phyloP scores from a whole-genome alignment of 179 eudicot genomes.

The Corrigiola litoralis region DNA sequence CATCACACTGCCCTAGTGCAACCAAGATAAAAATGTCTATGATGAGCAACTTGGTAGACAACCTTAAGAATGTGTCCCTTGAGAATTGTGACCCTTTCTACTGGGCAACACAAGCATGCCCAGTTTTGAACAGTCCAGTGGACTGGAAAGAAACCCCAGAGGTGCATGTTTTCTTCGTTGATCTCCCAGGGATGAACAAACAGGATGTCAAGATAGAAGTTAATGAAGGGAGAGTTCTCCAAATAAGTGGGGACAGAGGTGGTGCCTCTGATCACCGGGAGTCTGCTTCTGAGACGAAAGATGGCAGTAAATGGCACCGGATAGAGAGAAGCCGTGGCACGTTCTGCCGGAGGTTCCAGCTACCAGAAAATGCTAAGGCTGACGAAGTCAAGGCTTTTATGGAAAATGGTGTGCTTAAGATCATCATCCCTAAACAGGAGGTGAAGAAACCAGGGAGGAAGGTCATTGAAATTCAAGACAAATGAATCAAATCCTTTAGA shows the following conservation, averaged over 20 bases:
- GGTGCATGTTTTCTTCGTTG: slow-evolving; percentile 25
- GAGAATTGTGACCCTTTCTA: slow-evolving; percentile 1
- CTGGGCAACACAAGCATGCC: slow-evolving; percentile 14
- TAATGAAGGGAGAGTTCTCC: slow-evolving; percentile 9
- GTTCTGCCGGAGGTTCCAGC: slow-evolving; percentile 38
- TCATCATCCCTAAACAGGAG: slow-evolving; percentile 32
- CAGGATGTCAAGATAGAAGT: slow-evolving; percentile 27
- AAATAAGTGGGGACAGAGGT: slow-evolving; percentile 20
- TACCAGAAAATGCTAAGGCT: slow-evolving; percentile 40
- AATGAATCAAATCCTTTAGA: too few species aligned
- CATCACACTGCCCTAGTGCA: neutral
- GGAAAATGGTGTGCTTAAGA: slow-evolving; percentile 51
- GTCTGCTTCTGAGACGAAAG: neutral
- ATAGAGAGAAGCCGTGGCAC: slow-evolving; percentile 44
- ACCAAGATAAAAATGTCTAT: neutral
- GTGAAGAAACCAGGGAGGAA: slow-evolving; percentile 27
- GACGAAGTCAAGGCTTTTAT: slow-evolving; percentile 38
- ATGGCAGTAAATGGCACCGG: slow-evolving; percentile 40
- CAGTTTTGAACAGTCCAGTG: slow-evolving; percentile 9
- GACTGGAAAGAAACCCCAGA: slow-evolving; percentile 35
- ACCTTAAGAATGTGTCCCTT: slow-evolving; percentile 4
- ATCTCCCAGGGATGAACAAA: slow-evolving; percentile 31
- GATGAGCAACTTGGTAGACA: slow-evolving; percentile 5
- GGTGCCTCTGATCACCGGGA: neutral
- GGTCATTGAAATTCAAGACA: slow-evolving; percentile 12